Evolutionary conservation across 805 yeast genomes (phyloP), one percentile per base, ranked within the genome.

Genomic region (Saturnispora dispora): DNA sequence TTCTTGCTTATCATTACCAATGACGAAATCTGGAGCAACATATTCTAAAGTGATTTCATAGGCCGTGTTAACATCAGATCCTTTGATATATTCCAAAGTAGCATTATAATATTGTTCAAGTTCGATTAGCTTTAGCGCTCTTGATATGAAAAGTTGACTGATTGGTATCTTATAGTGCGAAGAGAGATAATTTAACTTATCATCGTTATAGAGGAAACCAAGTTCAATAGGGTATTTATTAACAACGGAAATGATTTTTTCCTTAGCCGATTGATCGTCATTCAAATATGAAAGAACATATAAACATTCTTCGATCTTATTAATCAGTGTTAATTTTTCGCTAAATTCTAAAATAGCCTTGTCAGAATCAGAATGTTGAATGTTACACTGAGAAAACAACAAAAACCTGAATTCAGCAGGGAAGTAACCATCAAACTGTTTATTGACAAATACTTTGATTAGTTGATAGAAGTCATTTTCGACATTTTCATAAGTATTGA

Each of bases 11-110:
- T 41, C 23, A 51, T 76, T 74, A n/a, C 76, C 71, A 15, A 82
- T 75, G 1, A 90, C 78, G 3, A 83, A 76, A 13, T 66, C 63
- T 8, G 98, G 98, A 0, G 91, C 98, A 30, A 88, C 83, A 3
- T 72, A 63, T 1, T 69, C 61, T 8, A 82, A 58, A 4, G 87
- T 66, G 1, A 79, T 67, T 2, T 67, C 62, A 59, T 87, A 93
- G 0, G 96, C 96, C 39, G 78, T 81, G 0, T 66, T 71, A 70
- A 77, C 78, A 47, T 75, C 63, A 10, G 70, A 71, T 0, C 96
- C 96, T 11, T 71, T 73, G 1, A 88, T 66, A 45, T 84, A 74
- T 28, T 82, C 78, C 45, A 74, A 70, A 1, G 82, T 80, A 6
- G 57, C 88, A 15, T 75, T 70, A 67, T 81, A 71, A 57, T 71